Conservation (phyloP, 2,329 filamentous ascomycete genomes). For the Penicillium sp. region DNA sequence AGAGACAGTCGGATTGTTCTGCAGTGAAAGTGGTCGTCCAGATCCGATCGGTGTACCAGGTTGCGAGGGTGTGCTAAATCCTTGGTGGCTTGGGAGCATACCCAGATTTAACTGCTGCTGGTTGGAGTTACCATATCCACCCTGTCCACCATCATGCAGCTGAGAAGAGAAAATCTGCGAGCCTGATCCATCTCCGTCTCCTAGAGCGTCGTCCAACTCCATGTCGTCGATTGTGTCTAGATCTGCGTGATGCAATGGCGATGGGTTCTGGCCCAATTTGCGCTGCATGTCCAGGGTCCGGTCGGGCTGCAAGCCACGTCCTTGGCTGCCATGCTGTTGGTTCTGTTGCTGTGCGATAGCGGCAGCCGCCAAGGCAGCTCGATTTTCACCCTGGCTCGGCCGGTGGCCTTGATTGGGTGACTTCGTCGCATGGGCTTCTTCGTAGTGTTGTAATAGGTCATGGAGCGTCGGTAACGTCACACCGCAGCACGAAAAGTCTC, state of each 20-base stretch:
- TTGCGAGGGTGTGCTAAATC: slow-evolving; percentile 72
- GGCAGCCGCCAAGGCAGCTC: slow-evolving; percentile 49
- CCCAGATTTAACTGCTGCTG: slow-evolving; percentile 76
- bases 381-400: slow-evolving; percentile 51
- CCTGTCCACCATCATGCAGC: slow-evolving; percentile 67
- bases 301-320: slow-evolving; percentile 36
- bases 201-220: slow-evolving; percentile 88
- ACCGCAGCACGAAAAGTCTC: slow-evolving; percentile 93
- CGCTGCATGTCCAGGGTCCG: slow-evolving; percentile 37
- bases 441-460: slow-evolving; percentile 93
- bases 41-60: slow-evolving; percentile 79
- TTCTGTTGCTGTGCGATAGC: slow-evolving; percentile 51
- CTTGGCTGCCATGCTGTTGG: slow-evolving; percentile 43
- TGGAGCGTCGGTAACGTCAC: slow-evolving; percentile 86
- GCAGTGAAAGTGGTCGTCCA: slow-evolving; percentile 67
- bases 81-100: slow-evolving; percentile 71
- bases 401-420: slow-evolving; percentile 51
- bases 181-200: slow-evolving; percentile 42
- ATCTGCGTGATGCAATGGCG: slow-evolving; percentile 48
- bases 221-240: slow-evolving; percentile 89
- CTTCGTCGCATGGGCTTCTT: slow-evolving; percentile 83
- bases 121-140: slow-evolving; percentile 57
- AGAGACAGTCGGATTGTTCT: slow-evolving; percentile 93
- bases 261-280: slow-evolving; percentile 36
- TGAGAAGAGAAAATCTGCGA: slow-evolving; percentile 52